Base-by-base conservation (phyloP, 2,329 filamentous ascomycete species). In the Diplodia intermedia region DNA sequence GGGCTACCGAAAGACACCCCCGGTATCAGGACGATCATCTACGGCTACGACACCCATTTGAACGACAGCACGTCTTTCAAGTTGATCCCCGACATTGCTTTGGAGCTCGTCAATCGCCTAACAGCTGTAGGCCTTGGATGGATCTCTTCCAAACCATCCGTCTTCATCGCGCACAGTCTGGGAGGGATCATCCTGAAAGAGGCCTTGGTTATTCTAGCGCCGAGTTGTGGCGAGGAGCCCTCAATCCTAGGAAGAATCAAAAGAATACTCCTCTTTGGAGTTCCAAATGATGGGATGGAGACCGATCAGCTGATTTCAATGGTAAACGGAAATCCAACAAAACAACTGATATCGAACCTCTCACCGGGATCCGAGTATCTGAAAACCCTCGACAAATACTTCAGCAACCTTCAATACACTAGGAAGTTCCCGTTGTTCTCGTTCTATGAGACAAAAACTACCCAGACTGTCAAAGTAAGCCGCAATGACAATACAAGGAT, bases 161-260 rank as follows among this genome's bases (percentile, higher is more conserved):
- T 61, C 38, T 61, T 61, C 23, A 26, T 61, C 33, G 12, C 12
- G 0, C 56, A 61, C 1, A 61, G 56, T 9, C 18, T 61, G 3
- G 56, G 56, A 6, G 40, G 56, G n/a, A 36, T 49, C 23, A 20
- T 61, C 56, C 20, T 49, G 23, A 61, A 61, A 33, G 23, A 61
- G n/a, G 23, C 56, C 20, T 1, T 61, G 38, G 40, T 61, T 1
- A 31, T 33, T 1, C 8, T 61, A 36, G 56, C 56, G 12, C 6
- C 12, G 3, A 26, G 5, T 20, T 49, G 15, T 7, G 40, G 26
- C 26, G 26, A 31, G 7, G 38, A 61, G 1, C 3, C 15, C 2
- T 33, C 56, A 11, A 4, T 61, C 15, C 3, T 49, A 7, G 40
- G 14, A 15, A 49, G 29, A 5, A 11, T 61, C 15, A 7, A 14